These are phyloP conservation scores for Byssothecium circinans DNA, from an alignment of 2,329 filamentous ascomycete species.

Conservation along the genomic window DNA sequence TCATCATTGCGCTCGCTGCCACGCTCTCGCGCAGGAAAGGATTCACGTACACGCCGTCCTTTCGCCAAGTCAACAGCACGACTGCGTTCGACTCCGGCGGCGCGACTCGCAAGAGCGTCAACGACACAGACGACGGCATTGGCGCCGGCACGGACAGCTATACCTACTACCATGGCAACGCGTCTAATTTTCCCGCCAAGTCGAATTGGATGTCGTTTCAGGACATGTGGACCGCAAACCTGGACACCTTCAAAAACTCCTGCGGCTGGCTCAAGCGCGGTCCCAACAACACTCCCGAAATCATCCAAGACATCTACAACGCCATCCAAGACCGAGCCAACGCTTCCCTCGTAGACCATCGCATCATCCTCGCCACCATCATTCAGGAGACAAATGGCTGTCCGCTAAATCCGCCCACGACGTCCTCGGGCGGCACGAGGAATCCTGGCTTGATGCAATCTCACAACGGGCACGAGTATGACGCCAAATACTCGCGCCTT, in stretches of 20 bases:
- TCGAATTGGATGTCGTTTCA: slow-evolving; percentile 27
- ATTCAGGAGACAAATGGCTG: slow-evolving; percentile 17
- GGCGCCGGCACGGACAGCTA: slow-evolving; percentile 24
- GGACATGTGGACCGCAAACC: slow-evolving; percentile 28
- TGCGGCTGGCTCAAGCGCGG: slow-evolving; percentile 18
- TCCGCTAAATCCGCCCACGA: slow-evolving; percentile 12
- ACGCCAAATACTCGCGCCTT: slow-evolving; percentile 16
- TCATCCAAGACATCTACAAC: slow-evolving; percentile 15
- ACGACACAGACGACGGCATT: slow-evolving; percentile 16
- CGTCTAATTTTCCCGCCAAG: slow-evolving; percentile 22
- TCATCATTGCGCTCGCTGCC: slow-evolving; percentile 21
- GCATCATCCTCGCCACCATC: slow-evolving; percentile 17
- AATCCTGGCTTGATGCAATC: slow-evolving; percentile 31
- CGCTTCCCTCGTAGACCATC: slow-evolving; percentile 16
- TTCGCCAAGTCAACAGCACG: slow-evolving; percentile 31
- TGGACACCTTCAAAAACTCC: slow-evolving; percentile 21
- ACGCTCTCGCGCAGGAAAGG: slow-evolving; percentile 20
- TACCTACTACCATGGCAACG: slow-evolving; percentile 34
- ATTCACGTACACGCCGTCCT: slow-evolving; percentile 30
- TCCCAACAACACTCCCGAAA: slow-evolving; percentile 14
- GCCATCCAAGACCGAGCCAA: slow-evolving; percentile 17
- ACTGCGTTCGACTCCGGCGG: slow-evolving; percentile 28
- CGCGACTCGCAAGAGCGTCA: slow-evolving; percentile 29
- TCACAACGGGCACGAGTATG: slow-evolving; percentile 20
- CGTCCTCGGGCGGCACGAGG: slow-evolving; percentile 15